Percentiles rank a stretch among this genome's conserved stretches.
phyloP scores from a whole-genome alignment of 2,329 filamentous ascomycete species.

The Sphaerostilbella broomeana region DNA sequence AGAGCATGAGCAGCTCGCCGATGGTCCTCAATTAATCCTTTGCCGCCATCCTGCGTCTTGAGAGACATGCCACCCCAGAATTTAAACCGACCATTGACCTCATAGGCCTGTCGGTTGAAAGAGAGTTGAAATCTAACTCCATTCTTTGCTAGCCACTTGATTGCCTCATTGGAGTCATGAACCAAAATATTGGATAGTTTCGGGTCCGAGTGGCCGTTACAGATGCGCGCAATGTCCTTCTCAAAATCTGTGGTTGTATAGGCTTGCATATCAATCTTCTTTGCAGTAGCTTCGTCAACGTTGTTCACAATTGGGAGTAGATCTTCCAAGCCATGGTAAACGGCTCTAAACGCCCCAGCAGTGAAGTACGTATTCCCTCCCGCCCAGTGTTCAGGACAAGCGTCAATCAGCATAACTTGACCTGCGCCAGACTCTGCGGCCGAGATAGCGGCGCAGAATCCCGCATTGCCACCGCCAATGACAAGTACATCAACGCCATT shows the following conservation, averaged over 20 bases:
- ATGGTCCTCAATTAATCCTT: constrained; percentile 49
- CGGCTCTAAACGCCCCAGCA: constrained; percentile 55
- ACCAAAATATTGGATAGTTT: constrained; percentile 44
- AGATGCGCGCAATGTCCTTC: constrained; percentile 51
- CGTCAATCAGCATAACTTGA: constrained; percentile 51
- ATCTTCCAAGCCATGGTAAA: constrained; percentile 48
- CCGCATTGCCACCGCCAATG: constrained; percentile 58
- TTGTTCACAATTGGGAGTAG: constrained; percentile 58
- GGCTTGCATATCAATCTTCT: constrained; percentile 49
- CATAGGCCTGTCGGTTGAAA: constrained; percentile 61
- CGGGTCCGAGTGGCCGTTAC: constrained; percentile 45
- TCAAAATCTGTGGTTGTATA: constrained; percentile 51
- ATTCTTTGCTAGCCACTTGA: constrained; percentile 49
- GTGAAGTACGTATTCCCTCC: constrained; percentile 62
- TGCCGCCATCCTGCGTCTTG: constrained; percentile 53
- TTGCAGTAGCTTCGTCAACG: constrained; percentile 37
- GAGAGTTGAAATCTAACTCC: constrained; percentile 53
- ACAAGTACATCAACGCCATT: constrained; percentile 40
- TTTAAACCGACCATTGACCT: constrained; percentile 52
- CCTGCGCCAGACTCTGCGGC: constrained; percentile 41
- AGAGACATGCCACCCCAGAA: constrained; percentile 63
- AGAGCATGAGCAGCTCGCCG: too few relatives aligned
- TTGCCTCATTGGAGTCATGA: constrained; percentile 40
- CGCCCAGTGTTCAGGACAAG: constrained; percentile 50
- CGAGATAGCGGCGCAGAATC: constrained; percentile 53